A percentile compares a stretch with the other conserved stretches of the same genome.
phyloP scores from a whole-genome alignment of 805 yeast species.

The Yamadazyma endophytica region DNA sequence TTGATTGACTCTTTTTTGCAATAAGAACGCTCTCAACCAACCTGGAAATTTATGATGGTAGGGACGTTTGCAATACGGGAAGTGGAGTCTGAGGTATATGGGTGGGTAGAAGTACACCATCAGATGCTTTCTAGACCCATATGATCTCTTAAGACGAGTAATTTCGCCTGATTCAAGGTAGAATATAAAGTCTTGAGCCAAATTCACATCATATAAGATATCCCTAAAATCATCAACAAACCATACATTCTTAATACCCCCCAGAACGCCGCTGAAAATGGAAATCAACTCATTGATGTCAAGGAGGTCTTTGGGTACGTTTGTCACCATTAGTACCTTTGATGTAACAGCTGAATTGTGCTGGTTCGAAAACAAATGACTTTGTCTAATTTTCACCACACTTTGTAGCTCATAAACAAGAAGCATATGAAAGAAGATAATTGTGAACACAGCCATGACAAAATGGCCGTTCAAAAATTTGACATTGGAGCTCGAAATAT shows the following conservation, averaged over 20 bases:
- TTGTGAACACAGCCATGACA: conserved; percentile 49
- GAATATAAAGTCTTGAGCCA: conserved; percentile 22
- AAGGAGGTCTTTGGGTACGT: conserved; percentile 37
- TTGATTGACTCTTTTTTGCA: conserved; percentile 18
- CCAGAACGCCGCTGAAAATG: conserved; percentile 43
- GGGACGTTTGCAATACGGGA: conserved; percentile 7
- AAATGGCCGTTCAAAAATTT: conserved; percentile 59
- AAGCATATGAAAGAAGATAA: conserved; percentile 53
- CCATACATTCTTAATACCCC: conserved; percentile 57
- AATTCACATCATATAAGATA: conserved; percentile 14
- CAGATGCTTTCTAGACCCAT: conserved; percentile 1
- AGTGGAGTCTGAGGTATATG: conserved; percentile 12
- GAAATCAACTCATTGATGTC: conserved; percentile 19
- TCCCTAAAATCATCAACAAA: conserved; percentile 37
- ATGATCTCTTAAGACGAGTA: conserved; percentile 13
- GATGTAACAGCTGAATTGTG: conserved; percentile 23
- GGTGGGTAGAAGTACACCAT: conserved; percentile 31
- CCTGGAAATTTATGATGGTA: conserved; percentile 26
- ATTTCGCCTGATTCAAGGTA: conserved; percentile 26
- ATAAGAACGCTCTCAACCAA: conserved; percentile 17
- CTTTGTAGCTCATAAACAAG: conserved; percentile 53
- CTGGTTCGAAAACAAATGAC: conserved; percentile 26
- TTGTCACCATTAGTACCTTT: conserved; percentile 37
- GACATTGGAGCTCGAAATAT: conserved; percentile 52
- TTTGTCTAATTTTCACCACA: conserved; percentile 47